Base-by-base conservation (phyloP, 306 rosid species). In the Quercus suber region DNA sequence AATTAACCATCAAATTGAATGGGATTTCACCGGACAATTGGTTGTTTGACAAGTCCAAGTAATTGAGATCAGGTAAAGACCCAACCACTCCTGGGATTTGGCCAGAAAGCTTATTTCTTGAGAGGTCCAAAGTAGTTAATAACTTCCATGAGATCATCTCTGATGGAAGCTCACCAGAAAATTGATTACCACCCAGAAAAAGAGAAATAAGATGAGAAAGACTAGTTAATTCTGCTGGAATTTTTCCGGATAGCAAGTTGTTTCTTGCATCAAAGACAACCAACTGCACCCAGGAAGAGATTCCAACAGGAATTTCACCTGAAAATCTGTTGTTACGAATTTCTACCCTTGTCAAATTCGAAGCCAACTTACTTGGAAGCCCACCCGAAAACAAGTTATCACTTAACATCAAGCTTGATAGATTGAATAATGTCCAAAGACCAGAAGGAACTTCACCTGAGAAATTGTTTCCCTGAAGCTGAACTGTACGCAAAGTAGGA, bases 21-120 rank as follows among this genome's bases (percentile, higher is more conserved):
- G 99, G 96, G 55, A 95, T 93, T 85, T 83, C 87, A 56, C 99
- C 98, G 3, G 93, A 80, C 18, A 95, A 21, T 67, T 84, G 82
- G 73, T 95, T 95, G 68, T 73, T 78, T 37, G 98, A 91, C 64
- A 95, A 84, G 84, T 92, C 97, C 87, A 95, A 78, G 80, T 88
- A 90, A 55, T 71, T 45, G 21, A 95, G 90, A 45, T 63, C 9
- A 1, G 92, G 90, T 71, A 94, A 86, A 83, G 82, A 68, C 37
- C 86, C 85, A 9, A 94, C 30, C 49, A 87, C 83, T 14, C 60
- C 10, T 0, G 97, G 95, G 79, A 94, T 91, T 43, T 74, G 75
- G 58, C 97, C 99, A 1, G 92, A 84, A 65, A 95, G 80, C 15
- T 77, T 84, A 87, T 95, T 95, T 75, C 85, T 74, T 1, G 97